A percentile compares a stretch with the other conserved stretches of the same genome.
Evolutionary conservation across 2,329 filamentous ascomycete genomes (phyloP).

Genomic region (Fusarium tupiense): DNA sequence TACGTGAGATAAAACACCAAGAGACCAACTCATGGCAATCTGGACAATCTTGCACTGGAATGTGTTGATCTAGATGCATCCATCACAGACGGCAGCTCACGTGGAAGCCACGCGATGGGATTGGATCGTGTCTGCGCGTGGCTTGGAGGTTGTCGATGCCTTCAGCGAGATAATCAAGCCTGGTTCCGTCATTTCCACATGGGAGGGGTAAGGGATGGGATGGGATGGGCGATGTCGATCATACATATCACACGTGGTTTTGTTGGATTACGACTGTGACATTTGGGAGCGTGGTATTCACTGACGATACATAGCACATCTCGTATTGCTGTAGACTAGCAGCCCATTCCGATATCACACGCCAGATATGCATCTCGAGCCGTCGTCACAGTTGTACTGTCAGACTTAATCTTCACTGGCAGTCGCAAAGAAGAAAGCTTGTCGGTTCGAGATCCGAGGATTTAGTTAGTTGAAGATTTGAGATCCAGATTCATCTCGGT

Average conservation of each 20-base stretch:
- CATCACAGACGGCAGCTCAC: background rate
- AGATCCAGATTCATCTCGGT: slow-evolving; percentile 24
- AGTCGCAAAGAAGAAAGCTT: background rate
- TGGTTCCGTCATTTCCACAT: slow-evolving; percentile 25
- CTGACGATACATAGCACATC: background rate
- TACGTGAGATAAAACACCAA: slow-evolving; percentile 11
- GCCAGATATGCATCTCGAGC: background rate
- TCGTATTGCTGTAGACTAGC: background rate
- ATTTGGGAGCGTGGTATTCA: slow-evolving; percentile 5
- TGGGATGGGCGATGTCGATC: slow-evolving; percentile 17
- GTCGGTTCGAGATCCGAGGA: slow-evolving; percentile 2
- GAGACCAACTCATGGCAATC: background rate
- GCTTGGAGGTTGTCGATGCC: background rate
- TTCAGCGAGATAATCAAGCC: background rate
- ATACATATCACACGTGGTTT: slow-evolving; percentile 25
- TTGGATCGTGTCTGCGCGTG: background rate
- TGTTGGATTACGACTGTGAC: slow-evolving; percentile 1
- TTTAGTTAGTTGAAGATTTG: background rate
- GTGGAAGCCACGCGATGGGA: slow-evolving; percentile 6
- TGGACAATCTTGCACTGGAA: background rate
- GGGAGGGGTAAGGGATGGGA: background rate
- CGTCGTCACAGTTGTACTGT: background rate
- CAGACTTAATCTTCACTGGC: background rate
- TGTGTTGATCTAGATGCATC: slow-evolving; percentile 1
- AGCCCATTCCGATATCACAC: background rate